Base-by-base conservation (phyloP, 768 basidiomycete species). In the Ephemerocybe angulata region DNA sequence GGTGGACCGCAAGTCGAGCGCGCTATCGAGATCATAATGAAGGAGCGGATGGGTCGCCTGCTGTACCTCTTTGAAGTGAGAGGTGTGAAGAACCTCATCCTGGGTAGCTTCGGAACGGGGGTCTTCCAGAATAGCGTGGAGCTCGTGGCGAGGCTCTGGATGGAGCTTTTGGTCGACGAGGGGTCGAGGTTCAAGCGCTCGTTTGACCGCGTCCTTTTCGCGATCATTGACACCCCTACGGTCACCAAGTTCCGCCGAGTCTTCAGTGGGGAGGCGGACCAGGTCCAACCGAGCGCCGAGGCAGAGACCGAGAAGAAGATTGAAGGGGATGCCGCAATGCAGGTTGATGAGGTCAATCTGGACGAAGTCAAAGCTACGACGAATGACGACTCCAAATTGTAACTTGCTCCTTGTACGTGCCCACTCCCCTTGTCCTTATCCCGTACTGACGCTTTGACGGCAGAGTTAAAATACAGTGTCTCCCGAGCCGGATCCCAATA, bases 31-130 rank as follows among this genome's bases (percentile, higher is more conserved):
- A 56, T 67, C 30, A 55, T 30, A n/a, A 90, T 88, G 86, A 78
- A 70, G 51, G 86, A 90, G 64, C 75, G 87, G 13, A 89, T 90
- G 85, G 84, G 70, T 1, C 76, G 88, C 13, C 69, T 88, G 22
- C 66, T 90, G 3, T 79, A 70, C 48, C 67, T 88, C 24, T 87
- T 88, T 63, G 82, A 88, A 67, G 70, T 69, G 37, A 74, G 80
- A 55, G 81, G 82, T 2, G 77, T 80, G 17, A 72, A 71, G 60
- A 76, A 82, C 58, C 53, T 90, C 41, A 83, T 89, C 1, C 67
- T 90, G n/a, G 88, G 88, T 27, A 83, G 82, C 62, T 89, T 87
- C 67, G 88, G 88, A 17, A 88, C 87, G 1, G 88, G 88, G 0
- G 87, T 84, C 3, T 90, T 88, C 67, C 71, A 66, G 53, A 90